phyloP scores from a whole-genome alignment of 208 protist species.

The Tritrichomonas foetus region DNA sequence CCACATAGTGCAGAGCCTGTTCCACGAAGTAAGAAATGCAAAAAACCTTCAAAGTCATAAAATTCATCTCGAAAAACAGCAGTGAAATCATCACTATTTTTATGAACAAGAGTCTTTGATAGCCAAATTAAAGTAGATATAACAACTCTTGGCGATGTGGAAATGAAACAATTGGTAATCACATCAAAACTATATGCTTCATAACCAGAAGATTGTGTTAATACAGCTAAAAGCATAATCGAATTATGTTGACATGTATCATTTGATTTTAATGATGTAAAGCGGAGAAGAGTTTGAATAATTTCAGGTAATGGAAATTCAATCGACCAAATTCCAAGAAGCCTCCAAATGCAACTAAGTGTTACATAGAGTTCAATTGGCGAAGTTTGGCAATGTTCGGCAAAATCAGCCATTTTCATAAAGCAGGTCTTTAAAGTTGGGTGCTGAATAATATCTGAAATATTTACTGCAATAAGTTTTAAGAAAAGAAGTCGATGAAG shows the following conservation, averaged over 20 bases:
- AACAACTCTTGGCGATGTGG: neutral
- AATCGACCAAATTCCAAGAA: neutral
- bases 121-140: neutral
- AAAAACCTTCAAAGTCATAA: neutral
- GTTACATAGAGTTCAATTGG: neutral
- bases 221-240: neutral
- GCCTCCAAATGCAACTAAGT: neutral
- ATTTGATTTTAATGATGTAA: neutral
- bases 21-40: neutral
- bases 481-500: neutral
- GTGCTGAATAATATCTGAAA: neutral
- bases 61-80: neutral
- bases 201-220: neutral
- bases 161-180: neutral
- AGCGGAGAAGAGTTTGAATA: neutral
- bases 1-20: neutral
- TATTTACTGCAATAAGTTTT: neutral
- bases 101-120: neutral
- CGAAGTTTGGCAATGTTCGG: neutral
- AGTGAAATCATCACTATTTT: neutral
- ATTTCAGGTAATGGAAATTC: neutral
- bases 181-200: too few species aligned
- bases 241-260: constrained; percentile 7
- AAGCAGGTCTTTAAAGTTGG: neutral
- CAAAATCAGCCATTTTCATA: neutral